phyloP scores from a whole-genome alignment of 805 yeast genomes.

The Lipomyces sp. region DNA sequence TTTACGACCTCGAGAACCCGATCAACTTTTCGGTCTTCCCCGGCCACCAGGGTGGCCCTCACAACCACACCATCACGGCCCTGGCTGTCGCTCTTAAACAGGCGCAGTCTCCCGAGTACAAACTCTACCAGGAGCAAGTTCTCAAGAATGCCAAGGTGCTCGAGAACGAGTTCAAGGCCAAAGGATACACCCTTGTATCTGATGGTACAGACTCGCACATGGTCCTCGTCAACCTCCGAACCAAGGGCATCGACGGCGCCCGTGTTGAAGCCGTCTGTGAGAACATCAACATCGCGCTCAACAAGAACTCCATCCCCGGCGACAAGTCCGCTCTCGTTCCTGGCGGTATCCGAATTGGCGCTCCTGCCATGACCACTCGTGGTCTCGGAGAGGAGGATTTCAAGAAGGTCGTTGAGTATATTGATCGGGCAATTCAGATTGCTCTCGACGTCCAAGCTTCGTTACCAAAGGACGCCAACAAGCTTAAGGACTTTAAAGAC shows the following conservation, averaged over 20 bases:
- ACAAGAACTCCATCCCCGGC: constrained; percentile 98
- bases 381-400: constrained; percentile 91
- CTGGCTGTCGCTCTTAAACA: constrained; percentile 96
- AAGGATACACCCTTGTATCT: constrained; percentile 83
- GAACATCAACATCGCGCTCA: constrained; percentile 90
- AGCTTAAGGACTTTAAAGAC: constrained; percentile 93
- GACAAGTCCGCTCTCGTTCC: constrained; percentile 96
- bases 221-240: constrained; percentile 87
- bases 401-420: constrained; percentile 74
- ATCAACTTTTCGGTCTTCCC: constrained; percentile 99
- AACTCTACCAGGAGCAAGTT: constrained; percentile 86
- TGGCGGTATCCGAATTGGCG: constrained; percentile 96
- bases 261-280: constrained; percentile 95
- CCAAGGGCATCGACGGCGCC: constrained; percentile 93
- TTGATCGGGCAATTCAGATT: constrained; percentile 75
- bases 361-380: constrained; percentile 99
- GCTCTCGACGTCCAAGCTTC: constrained; percentile 71
- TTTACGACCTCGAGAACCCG: constrained; percentile 89
- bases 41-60: constrained; percentile 99
- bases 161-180: constrained; percentile 70
- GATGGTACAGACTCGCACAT: constrained; percentile 97
- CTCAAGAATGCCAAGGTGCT: constrained; percentile 84
- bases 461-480: constrained; percentile 91
- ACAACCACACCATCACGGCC: constrained; percentile 98
- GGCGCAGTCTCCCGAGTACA: constrained; percentile 87